Evolutionary conservation across 306 rosid genomes (phyloP).

Genomic region (Vigna trinervia): DNA sequence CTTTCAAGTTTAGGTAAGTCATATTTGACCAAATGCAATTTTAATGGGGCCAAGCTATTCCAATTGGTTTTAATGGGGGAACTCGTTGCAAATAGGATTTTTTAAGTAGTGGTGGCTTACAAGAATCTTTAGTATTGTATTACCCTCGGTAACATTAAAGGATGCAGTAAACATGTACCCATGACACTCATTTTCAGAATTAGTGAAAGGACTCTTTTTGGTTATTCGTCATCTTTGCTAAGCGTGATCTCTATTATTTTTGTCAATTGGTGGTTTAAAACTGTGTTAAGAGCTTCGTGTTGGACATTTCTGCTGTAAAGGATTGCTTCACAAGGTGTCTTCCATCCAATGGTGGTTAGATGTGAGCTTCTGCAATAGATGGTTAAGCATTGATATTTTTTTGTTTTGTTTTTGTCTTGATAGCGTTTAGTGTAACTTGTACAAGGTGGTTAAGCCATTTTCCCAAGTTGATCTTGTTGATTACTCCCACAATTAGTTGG

Average conservation of each 20-base stretch:
- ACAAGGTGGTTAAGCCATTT: no score
- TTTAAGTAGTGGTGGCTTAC: background rate
- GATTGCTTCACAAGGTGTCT: background rate
- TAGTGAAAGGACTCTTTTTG: background rate
- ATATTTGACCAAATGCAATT: background rate
- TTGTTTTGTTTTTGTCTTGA: background rate
- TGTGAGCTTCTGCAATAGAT: background rate
- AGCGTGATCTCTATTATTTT: background rate
- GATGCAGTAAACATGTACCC: background rate
- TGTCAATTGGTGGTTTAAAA: background rate
- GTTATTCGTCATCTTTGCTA: background rate
- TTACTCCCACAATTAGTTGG: background rate
- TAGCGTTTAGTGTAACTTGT: background rate
- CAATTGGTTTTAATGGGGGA: background rate
- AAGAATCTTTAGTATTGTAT: background rate
- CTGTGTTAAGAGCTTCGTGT: background rate
- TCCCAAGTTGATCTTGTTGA: background rate
- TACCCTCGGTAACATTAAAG: background rate
- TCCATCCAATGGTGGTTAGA: background rate
- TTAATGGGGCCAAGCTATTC: background rate
- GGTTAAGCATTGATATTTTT: background rate
- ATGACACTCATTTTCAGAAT: background rate
- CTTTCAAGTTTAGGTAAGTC: background rate
- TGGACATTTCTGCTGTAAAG: background rate
- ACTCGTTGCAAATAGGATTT: background rate